Base-by-base conservation (phyloP, 2,329 filamentous ascomycete genomes). In the Colletotrichum agaves region DNA sequence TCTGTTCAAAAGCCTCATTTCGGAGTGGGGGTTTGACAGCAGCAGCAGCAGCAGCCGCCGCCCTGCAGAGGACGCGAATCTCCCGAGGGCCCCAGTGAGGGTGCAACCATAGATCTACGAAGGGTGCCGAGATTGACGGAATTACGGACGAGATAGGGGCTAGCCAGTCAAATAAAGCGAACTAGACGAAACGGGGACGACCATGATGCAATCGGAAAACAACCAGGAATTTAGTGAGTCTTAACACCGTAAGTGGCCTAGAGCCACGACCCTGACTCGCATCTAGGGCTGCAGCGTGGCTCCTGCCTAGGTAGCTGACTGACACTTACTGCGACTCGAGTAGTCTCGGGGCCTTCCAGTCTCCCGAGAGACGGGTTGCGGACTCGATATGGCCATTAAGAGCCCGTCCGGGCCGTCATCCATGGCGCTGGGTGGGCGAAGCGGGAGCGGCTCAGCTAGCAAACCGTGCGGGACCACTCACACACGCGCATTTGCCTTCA, bases 61-160 rank as follows among this genome's bases (percentile, higher is more conserved):
- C 60, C 53, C 53, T 49, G 46, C 52, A 21, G 31, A 35, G 60
- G 13, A 13, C 19, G 63, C 17, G 27, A 53, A 67, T 67, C 52
- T 64, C 39, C 46, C 53, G 17, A 41, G 59, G 5, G 27, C 60
- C 31, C 47, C 46, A 53, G 23, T 21, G 19, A 13, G 15, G 33
- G 19, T 63, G 52, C 31, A 61, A 67, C 44, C 15, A 15, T 21
- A 67, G 64, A 67, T 63, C 59, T 64, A 67, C 53, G 61, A 55
- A 31, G 44, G 12, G 21, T 33, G 47, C 61, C 64, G 39, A 44
- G 47, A 53, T 62, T n/a, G 41, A 43, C 58, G 58, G 61, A 27
- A 17, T 49, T 39, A 41, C 52, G 37, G 46, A 50, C 31, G 52
- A 44, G 17, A 15, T 15, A 35, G 59, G 31, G 59, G 23, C 6